A percentile compares a stretch with the other conserved stretches of the same genome.
These are phyloP conservation scores for Murraya paniculata DNA, from an alignment of 345 rosid genomes.

Conservation along the genomic window DNA sequence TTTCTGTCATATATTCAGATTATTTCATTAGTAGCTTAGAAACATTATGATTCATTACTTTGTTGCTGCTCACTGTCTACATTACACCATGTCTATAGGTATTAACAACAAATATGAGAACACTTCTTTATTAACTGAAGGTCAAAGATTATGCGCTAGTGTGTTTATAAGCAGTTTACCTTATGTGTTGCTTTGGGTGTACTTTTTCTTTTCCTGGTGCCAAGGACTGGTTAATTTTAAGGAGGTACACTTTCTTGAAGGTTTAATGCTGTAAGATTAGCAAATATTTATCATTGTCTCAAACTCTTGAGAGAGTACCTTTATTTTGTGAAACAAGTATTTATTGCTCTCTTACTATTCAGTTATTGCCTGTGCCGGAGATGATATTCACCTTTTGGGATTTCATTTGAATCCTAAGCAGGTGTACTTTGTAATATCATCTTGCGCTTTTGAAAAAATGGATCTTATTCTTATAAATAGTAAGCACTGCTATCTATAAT, in stretches of 20 bases:
- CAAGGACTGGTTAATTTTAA: not conserved
- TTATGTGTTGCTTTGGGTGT: not conserved
- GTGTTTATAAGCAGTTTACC: not conserved
- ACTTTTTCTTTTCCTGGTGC: not conserved
- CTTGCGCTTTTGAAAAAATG: not conserved
- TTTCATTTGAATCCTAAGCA: not conserved
- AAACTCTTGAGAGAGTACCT: not conserved
- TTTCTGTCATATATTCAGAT: constrained; percentile 1
- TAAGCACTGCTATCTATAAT: not conserved
- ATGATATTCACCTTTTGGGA: not conserved
- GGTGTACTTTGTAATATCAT: not conserved
- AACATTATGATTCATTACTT: not conserved
- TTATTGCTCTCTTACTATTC: not conserved
- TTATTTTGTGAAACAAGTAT: not conserved
- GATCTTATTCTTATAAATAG: not conserved
- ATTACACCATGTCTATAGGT: not conserved
- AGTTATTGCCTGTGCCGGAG: not conserved
- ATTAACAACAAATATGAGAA: not conserved
- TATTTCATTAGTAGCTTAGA: not conserved
- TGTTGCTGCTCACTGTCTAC: not conserved
- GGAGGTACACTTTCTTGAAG: not conserved
- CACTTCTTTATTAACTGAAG: not conserved
- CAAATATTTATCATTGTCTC: not conserved
- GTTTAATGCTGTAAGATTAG: not conserved
- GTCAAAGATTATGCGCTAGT: not conserved